These are phyloP conservation scores for Nematodospora anomalae DNA, from an alignment of 1,139 yeast genomes.

Conservation along the genomic window DNA sequence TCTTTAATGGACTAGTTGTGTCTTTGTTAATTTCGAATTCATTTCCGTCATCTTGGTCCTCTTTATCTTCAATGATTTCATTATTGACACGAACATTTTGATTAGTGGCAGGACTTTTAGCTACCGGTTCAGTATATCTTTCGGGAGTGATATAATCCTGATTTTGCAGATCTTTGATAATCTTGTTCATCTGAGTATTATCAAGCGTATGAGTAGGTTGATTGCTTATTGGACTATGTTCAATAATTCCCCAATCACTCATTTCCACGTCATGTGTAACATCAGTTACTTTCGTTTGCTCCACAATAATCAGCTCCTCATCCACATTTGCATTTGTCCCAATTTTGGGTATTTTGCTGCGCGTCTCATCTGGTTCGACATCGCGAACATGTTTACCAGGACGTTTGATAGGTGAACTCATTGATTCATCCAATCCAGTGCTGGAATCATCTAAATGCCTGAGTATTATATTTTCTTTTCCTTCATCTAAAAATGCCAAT, in stretches of 20 bases:
- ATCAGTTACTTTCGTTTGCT: not conserved
- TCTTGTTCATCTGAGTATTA: constrained; percentile 25
- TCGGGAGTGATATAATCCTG: constrained; percentile 36
- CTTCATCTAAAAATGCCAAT: constrained; percentile 17
- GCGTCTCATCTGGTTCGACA: not conserved
- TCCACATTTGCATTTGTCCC: not conserved
- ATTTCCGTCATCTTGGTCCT: constrained; percentile 10
- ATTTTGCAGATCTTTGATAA: constrained; percentile 16
- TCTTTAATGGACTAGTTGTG: constrained; percentile 14
- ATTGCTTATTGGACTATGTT: not conserved
- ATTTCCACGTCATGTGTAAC: not conserved
- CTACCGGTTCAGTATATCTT: constrained; percentile 44
- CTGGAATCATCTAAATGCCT: constrained; percentile 9
- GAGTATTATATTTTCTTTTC: constrained; percentile 19
- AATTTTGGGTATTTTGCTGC: not conserved
- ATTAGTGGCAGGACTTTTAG: constrained; percentile 41
- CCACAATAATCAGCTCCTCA: not conserved
- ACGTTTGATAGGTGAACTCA: constrained; percentile 18
- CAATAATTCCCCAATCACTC: constrained; percentile 4
- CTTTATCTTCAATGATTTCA: constrained; percentile 9
- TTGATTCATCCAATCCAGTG: constrained; percentile 6
- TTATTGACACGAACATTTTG: constrained; percentile 28
- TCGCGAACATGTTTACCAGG: constrained; percentile 14
- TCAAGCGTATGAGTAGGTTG: constrained; percentile 4
- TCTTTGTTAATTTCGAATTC: constrained; percentile 6